Evolutionary conservation across 2,329 filamentous ascomycete genomes (phyloP).

Genomic region (Hymenoscyphus repandus): DNA sequence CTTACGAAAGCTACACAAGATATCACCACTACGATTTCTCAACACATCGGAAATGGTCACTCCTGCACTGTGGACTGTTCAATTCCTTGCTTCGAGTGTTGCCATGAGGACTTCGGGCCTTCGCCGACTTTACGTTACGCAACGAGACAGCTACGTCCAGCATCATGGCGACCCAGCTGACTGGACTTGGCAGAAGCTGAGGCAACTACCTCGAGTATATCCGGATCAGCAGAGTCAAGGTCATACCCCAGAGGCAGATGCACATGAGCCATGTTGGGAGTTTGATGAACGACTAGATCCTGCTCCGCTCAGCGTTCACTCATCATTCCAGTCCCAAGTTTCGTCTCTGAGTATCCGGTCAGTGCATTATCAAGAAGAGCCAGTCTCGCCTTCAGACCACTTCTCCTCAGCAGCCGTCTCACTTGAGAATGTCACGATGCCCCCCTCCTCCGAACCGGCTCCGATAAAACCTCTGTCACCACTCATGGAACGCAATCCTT

Average conservation of each 20-base stretch:
- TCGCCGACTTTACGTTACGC: slow-evolving; percentile 69
- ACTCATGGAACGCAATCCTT: slow-evolving; percentile 29
- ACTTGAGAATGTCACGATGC: slow-evolving; percentile 24
- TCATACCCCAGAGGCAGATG: slow-evolving; percentile 55
- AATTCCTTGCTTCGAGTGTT: slow-evolving; percentile 64
- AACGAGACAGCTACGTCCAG: slow-evolving; percentile 70
- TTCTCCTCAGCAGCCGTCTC: slow-evolving; percentile 28
- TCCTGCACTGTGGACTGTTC: slow-evolving; percentile 63
- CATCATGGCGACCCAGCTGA: slow-evolving; percentile 40
- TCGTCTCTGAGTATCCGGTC: slow-evolving; percentile 39
- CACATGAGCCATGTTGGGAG: slow-evolving; percentile 61
- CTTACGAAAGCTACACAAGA: slow-evolving; percentile 69
- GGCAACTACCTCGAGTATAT: slow-evolving; percentile 55
- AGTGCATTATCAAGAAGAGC: slow-evolving; percentile 30
- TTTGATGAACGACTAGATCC: slow-evolving; percentile 61
- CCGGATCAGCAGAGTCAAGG: slow-evolving; percentile 39
- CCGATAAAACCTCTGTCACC: slow-evolving; percentile 16
- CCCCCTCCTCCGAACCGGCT: slow-evolving; percentile 20
- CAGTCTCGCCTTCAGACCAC: slow-evolving; percentile 27
- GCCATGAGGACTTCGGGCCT: slow-evolving; percentile 63
- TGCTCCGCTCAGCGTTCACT: slow-evolving; percentile 40
- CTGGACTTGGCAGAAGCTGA: slow-evolving; percentile 69
- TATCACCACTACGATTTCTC: slow-evolving; percentile 66
- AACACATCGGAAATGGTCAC: slow-evolving; percentile 68
- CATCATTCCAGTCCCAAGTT: slow-evolving; percentile 39